phyloP scores from a whole-genome alignment of 768 basidiomycete genomes.

The Lactifluus volemus region DNA sequence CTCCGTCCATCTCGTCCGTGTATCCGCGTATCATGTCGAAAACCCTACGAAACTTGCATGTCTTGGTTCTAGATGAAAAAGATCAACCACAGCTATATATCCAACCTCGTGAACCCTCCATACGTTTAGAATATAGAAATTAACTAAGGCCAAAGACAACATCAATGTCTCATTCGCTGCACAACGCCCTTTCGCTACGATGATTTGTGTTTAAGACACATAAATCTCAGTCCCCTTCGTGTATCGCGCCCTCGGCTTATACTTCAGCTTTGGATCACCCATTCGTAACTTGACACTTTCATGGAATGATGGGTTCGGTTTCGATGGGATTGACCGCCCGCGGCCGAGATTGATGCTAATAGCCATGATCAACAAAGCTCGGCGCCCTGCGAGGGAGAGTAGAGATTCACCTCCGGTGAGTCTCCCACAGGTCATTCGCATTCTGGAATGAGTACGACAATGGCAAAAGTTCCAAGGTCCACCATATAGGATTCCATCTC shows the following conservation, averaged over 20 bases:
- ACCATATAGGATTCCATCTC: conserved; percentile 41
- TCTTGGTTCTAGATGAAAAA: no score
- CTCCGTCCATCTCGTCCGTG: no score
- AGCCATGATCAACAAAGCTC: background rate
- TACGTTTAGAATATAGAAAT: no score
- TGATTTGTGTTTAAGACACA: conserved; percentile 25
- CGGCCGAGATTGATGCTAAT: conserved; percentile 48
- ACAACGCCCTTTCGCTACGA: background rate
- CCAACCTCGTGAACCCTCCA: no score
- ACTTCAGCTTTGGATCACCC: conserved; percentile 37
- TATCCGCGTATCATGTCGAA: no score
- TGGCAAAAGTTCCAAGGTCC: conserved; percentile 63
- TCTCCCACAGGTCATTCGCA: conserved; percentile 43
- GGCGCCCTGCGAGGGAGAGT: background rate
- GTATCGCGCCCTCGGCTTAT: conserved; percentile 52
- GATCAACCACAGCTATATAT: no score
- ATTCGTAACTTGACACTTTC: conserved; percentile 53
- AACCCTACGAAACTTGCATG: no score
- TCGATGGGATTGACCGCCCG: conserved; percentile 41
- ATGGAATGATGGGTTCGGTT: conserved; percentile 50
- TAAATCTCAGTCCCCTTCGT: conserved; percentile 39
- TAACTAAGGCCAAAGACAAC: no score
- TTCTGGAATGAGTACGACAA: conserved; percentile 43
- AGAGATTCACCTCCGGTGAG: conserved; percentile 41
- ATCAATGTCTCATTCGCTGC: no score